phyloP scores from a whole-genome alignment of 2,329 filamentous ascomycete genomes.

The Aureobasidium zeae region DNA sequence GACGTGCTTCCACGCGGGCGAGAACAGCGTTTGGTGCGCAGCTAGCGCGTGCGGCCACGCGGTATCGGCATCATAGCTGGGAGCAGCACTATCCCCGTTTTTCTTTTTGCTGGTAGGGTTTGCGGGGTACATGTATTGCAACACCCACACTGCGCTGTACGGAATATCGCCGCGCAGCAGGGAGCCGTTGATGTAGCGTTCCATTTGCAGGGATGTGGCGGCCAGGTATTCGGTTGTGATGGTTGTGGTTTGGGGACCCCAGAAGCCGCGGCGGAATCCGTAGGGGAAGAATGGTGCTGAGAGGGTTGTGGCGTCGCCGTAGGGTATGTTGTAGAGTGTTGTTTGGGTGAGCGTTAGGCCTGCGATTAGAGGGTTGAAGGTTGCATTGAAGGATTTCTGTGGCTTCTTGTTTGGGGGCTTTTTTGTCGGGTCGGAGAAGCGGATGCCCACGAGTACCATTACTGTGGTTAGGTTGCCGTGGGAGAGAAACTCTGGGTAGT shows the following conservation, averaged over 20 bases:
- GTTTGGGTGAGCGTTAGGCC: constrained; percentile 8
- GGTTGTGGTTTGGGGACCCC: constrained; percentile 14
- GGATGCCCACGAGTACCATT: constrained; percentile 14
- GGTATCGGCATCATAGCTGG: no score
- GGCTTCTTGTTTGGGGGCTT: no score
- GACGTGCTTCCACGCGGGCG: constrained; percentile 12
- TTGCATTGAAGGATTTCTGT: constrained; percentile 14
- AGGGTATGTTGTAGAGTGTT: background rate
- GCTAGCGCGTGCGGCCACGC: constrained; percentile 15
- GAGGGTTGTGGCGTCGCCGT: constrained; percentile 5
- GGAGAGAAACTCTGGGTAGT: constrained; percentile 10
- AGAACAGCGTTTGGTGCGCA: constrained; percentile 17
- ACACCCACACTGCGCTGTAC: constrained; percentile 14
- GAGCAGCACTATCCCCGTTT: constrained; percentile 13
- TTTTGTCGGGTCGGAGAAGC: constrained; percentile 7
- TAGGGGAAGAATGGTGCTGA: constrained; percentile 16
- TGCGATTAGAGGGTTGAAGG: constrained; percentile 8
- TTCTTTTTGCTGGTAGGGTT: no score
- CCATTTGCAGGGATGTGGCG: constrained; percentile 7
- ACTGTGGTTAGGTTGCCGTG: background rate
- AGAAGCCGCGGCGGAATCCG: constrained; percentile 15
- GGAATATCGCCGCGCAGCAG: constrained; percentile 11
- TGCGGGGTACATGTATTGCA: constrained; percentile 17
- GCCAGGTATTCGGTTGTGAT: constrained; percentile 11
- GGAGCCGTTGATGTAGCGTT: constrained; percentile 10